Percentiles rank a stretch among this genome's conserved stretches.
phyloP scores from a whole-genome alignment of 805 yeast genomes.

The Yarrowia yakushimensis region DNA sequence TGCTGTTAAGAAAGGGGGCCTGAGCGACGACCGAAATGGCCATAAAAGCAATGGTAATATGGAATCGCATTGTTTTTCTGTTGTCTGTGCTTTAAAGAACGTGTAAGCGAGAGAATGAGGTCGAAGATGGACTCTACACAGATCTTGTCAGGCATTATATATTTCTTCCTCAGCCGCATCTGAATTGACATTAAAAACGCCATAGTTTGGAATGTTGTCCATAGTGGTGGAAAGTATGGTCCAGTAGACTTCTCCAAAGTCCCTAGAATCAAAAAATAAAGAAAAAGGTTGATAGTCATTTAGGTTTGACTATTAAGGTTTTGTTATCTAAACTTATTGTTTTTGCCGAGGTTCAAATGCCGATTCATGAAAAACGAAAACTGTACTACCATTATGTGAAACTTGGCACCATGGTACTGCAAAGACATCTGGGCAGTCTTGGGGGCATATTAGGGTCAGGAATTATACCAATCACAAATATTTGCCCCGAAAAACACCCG shows the following conservation, averaged over 20 bases:
- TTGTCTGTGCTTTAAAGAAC: background rate
- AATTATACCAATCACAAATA: too few relatives aligned
- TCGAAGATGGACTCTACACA: too few relatives aligned
- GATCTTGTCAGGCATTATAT: background rate
- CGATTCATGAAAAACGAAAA: background rate
- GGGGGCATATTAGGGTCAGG: too few relatives aligned
- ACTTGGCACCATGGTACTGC: too few relatives aligned
- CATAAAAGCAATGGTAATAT: background rate
- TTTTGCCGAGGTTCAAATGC: too few relatives aligned
- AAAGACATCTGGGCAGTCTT: too few relatives aligned
- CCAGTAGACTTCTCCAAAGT: background rate
- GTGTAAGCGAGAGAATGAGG: conserved; percentile 6
- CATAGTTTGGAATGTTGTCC: background rate
- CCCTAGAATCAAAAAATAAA: too few relatives aligned
- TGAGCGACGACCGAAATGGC: background rate
- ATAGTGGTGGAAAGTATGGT: background rate
- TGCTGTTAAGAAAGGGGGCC: background rate
- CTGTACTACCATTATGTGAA: too few relatives aligned
- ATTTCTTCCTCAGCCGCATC: background rate
- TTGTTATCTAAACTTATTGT: background rate
- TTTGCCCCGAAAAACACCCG: too few relatives aligned
- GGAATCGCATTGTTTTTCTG: background rate
- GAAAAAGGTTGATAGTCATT: background rate
- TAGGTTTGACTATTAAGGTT: background rate
- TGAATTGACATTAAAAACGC: background rate